A percentile compares a stretch with the other conserved stretches of the same genome.
Conservation (phyloP, 2,329 filamentous ascomycete species). For the Exophiala sp. region DNA sequence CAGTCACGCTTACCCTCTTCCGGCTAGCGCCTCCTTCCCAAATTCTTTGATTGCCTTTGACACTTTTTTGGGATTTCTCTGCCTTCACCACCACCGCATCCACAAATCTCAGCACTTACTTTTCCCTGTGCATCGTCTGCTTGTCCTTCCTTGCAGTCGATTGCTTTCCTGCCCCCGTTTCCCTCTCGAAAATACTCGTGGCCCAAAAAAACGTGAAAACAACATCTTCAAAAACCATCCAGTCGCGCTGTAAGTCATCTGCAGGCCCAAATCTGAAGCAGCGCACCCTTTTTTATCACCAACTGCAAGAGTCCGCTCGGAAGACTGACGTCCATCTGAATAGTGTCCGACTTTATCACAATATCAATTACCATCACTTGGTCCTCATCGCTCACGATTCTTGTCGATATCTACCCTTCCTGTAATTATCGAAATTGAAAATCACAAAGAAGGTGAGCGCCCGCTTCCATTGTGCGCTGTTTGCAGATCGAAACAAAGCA, state of each 20-base stretch:
- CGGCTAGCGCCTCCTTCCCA: constrained; percentile 14
- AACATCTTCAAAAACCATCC: constrained; percentile 32
- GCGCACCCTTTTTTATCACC: constrained; percentile 15
- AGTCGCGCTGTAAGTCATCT: constrained; percentile 23
- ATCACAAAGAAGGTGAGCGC: constrained; percentile 19
- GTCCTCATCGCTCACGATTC: constrained; percentile 7
- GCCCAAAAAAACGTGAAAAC: constrained; percentile 39
- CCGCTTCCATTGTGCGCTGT: constrained; percentile 5
- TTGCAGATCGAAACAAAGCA: constrained; percentile 2
- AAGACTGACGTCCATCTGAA: constrained; percentile 8
- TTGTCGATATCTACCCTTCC: constrained; percentile 10
- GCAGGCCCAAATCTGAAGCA: constrained; percentile 1
- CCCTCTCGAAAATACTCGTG: constrained; percentile 34
- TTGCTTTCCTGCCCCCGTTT: constrained; percentile 28
- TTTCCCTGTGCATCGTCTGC: constrained; percentile 24
- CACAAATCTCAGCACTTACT: constrained; percentile 21
- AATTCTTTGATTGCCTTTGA: constrained; percentile 23
- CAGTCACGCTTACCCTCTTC: constrained; percentile 10
- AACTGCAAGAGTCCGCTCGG: not conserved
- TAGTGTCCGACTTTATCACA: constrained; percentile 23
- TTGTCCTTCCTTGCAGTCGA: constrained; percentile 24
- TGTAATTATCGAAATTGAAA: not conserved
- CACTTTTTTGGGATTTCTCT: constrained; percentile 23
- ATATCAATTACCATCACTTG: constrained; percentile 15
- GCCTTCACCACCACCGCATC: constrained; percentile 17